Evolutionary conservation across 106 monocot genomes (phyloP).

Genomic region (Dendrobium officinale): DNA sequence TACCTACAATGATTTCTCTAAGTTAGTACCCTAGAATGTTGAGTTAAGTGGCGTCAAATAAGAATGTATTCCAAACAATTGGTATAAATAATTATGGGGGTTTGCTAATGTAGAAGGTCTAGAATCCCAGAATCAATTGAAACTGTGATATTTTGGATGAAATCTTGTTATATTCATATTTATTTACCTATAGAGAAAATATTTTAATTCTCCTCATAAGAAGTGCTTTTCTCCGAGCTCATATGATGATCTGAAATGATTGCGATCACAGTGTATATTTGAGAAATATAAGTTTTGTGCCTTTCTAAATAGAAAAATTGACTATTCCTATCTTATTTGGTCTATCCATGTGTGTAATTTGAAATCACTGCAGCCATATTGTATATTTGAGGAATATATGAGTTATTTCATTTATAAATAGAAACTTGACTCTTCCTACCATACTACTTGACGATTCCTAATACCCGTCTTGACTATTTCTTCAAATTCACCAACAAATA

Average conservation of each 20-base stretch:
- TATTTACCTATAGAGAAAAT: neutral
- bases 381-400: neutral
- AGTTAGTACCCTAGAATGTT: no score
- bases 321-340: neutral
- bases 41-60: neutral
- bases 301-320: neutral
- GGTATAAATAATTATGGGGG: neutral
- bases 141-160: neutral
- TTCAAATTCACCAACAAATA: neutral
- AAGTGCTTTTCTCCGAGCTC: neutral
- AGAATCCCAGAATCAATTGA: neutral
- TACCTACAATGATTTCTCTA: no score
- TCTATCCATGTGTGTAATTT: neutral
- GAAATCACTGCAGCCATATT: neutral
- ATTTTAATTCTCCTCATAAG: neutral
- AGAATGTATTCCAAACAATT: neutral
- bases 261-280: neutral
- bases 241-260: neutral
- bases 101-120: neutral
- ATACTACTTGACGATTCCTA: neutral
- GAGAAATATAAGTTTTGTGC: neutral
- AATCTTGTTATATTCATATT: conserved; percentile 3
- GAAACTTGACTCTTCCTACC: neutral
- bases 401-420: neutral
- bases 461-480: neutral